Conservation (phyloP, 164 flowering plant species). For the Berberis thunbergii region DNA sequence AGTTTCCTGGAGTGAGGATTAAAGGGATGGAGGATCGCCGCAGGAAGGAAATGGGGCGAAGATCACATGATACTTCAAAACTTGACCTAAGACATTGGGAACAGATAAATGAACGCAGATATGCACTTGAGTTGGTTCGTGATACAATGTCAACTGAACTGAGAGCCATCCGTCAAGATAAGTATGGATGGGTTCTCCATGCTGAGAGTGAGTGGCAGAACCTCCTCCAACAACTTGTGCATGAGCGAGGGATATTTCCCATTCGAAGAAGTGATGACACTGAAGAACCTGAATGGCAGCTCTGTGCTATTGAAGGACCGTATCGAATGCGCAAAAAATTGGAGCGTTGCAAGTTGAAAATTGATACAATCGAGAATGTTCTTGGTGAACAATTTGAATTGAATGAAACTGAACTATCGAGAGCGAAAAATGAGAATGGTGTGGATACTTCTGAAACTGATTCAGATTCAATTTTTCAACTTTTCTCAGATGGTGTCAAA, state of each 20-base stretch:
- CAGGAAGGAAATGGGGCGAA: constrained; percentile 74
- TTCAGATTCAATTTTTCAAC: constrained; percentile 46
- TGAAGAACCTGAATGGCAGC: constrained; percentile 89
- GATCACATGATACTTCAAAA: constrained; percentile 54
- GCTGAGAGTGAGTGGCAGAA: constrained; percentile 99
- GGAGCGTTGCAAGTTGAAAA: constrained; percentile 64
- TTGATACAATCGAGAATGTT: constrained; percentile 68
- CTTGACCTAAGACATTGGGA: constrained; percentile 75
- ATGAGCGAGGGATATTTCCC: constrained; percentile 90
- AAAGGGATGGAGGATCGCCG: constrained; percentile 95
- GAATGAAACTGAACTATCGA: constrained; percentile 34
- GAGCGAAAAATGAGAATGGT: constrained; percentile 37
- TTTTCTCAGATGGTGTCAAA: constrained; percentile 35
- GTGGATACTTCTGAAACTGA: constrained; percentile 46
- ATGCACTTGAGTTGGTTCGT: constrained; percentile 84
- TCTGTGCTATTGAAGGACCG: constrained; percentile 99
- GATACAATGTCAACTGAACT: constrained; percentile 92
- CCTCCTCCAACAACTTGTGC: constrained; percentile 94
- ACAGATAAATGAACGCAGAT: constrained; percentile 81
- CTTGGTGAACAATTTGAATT: constrained; percentile 42
- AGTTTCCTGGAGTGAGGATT: constrained; percentile 90
- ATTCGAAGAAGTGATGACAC: constrained; percentile 27
- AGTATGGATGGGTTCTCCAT: constrained; percentile 99
- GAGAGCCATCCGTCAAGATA: constrained; percentile 93
- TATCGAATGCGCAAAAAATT: constrained; percentile 98